Evolutionary conservation across 441 rosid genomes (phyloP), one percentile per base, ranked within the genome.

Genomic region (Melianthus villosus): DNA sequence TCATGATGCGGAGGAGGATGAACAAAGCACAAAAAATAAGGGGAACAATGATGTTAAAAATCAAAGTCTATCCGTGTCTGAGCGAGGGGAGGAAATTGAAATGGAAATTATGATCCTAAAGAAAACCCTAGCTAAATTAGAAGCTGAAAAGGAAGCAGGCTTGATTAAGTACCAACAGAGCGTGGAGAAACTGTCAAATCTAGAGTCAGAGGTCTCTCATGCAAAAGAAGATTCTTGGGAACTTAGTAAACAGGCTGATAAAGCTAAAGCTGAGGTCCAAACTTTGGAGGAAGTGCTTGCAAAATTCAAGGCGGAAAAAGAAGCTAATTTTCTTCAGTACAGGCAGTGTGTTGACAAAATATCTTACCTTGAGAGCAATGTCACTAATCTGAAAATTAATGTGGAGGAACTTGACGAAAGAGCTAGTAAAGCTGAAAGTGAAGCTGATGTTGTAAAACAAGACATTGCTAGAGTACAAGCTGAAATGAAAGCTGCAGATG

Each of bases 211-310:
- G 42, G 73, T 69, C 32, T 54, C 44, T 6, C 35, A 44, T 46
- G 72, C 73, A 15, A 68, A 56, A 48, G 65, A 52, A 17, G 59
- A 63, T 57, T 74, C 60, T 4, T 54, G 52, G 32, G 75, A 54
- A 33, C 67, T 66, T 23, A 68, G 61, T 6, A 81, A 75, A 35
- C 69, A 53, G 55, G 70, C 82, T 32, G 61, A 69, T 47, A 68
- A 60, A 68, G 75, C 75, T 11, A 82, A 75, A 45, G 56, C 67
- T 44, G 77, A 79, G 54, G 50, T 64, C 31, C 57, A 60, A 53
- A 49, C 67, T 36, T 59, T 73, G 51, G 71, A 69, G 30, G 84
- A 75, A 29, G 49, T 75, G 16, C 71, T 73, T 45, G 51, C 50
- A 15, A 64, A 67, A 29, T 40, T 73, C 46, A 79, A 73, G 62